These are phyloP conservation scores for Cynanchum wilfordii DNA, from an alignment of 257 asterid genomes.

Conservation along the genomic window DNA sequence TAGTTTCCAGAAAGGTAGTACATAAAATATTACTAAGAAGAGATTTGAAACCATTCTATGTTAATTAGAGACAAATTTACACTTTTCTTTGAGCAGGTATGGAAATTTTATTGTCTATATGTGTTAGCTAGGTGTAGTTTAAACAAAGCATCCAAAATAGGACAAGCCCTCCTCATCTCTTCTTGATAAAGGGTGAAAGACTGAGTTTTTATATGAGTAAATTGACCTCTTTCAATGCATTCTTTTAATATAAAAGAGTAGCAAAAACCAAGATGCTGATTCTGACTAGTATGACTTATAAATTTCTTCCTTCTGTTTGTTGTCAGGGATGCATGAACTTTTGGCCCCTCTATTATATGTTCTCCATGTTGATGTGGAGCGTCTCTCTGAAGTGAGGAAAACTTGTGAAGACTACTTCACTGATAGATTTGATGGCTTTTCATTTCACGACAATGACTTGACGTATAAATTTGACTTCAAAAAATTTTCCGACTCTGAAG, in stretches of 20 bases:
- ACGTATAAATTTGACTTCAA: slow-evolving; percentile 72
- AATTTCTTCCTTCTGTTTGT: slow-evolving; percentile 21
- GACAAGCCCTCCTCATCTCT: neutral
- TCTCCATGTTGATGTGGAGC: slow-evolving; percentile 69
- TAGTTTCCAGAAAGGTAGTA: too few species aligned
- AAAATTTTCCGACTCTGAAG: slow-evolving; percentile 54
- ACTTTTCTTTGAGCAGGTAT: neutral
- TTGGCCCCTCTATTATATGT: slow-evolving; percentile 81
- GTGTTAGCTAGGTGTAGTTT: neutral
- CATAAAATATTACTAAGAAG: too few species aligned
- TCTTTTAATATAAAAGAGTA: neutral
- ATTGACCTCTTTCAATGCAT: neutral
- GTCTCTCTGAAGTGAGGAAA: slow-evolving; percentile 69
- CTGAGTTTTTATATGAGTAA: too few species aligned
- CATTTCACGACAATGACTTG: slow-evolving; percentile 65
- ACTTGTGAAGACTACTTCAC: slow-evolving; percentile 59
- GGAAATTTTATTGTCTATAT: neutral
- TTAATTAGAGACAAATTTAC: too few species aligned
- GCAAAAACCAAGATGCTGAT: neutral
- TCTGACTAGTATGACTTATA: slow-evolving; percentile 4
- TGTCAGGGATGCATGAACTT: slow-evolving; percentile 88
- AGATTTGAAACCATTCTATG: too few species aligned
- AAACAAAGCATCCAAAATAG: neutral
- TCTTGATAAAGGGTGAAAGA: too few species aligned
- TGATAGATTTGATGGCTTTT: slow-evolving; percentile 75